phyloP scores from a whole-genome alignment of 2,329 filamentous ascomycete species.

The Colletotrichum magnum region DNA sequence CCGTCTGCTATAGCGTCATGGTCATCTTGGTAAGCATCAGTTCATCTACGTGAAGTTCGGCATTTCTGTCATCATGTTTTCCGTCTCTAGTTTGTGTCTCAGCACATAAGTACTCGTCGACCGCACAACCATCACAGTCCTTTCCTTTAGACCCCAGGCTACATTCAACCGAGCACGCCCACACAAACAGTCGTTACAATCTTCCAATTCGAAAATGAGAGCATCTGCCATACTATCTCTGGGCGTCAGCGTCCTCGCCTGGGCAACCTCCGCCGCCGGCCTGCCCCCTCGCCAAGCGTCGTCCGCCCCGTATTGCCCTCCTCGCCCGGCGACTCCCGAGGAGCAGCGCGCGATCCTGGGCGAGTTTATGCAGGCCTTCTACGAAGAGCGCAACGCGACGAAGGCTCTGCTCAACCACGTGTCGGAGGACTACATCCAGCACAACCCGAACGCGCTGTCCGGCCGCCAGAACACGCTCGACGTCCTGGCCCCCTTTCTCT shows the following conservation, averaged over 20 bases:
- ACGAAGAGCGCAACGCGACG: constrained; percentile 22
- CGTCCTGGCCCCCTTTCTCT: constrained; percentile 21
- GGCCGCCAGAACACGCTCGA: constrained; percentile 23
- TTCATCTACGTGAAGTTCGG: constrained; percentile 17
- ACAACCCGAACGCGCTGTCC: constrained; percentile 37
- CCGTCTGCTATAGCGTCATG: background rate
- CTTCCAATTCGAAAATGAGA: constrained; percentile 7
- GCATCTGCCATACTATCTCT: constrained; percentile 9
- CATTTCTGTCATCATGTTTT: background rate
- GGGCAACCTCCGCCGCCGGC: constrained; percentile 15
- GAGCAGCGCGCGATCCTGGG: constrained; percentile 27
- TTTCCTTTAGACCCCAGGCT: no score
- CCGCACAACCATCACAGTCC: background rate
- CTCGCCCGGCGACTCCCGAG: constrained; percentile 8
- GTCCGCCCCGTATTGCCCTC: constrained; percentile 25
- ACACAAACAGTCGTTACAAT: constrained; percentile 1
- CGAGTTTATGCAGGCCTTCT: constrained; percentile 32
- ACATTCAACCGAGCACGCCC: background rate
- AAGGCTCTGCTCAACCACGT: constrained; percentile 34
- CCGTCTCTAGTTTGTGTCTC: constrained; percentile 17
- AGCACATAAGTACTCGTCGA: background rate
- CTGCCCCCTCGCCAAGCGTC: constrained; percentile 5
- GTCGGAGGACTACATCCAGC: constrained; percentile 37
- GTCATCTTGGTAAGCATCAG: background rate
- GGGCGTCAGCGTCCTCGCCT: constrained; percentile 27